These are phyloP conservation scores for Mycena leptocephala DNA, from an alignment of 768 basidiomycete species.

Conservation along the genomic window DNA sequence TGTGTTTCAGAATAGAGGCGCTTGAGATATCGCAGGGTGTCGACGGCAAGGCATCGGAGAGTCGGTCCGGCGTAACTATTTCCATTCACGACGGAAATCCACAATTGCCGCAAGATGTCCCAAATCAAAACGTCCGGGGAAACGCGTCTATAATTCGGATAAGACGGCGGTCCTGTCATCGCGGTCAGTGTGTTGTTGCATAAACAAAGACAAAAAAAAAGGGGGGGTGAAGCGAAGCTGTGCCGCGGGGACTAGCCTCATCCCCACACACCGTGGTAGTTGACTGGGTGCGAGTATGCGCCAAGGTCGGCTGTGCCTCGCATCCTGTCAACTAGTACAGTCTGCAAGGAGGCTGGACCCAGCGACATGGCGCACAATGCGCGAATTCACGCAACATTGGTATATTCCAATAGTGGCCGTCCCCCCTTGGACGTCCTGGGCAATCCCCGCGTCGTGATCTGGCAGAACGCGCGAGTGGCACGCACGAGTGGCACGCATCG, in stretches of 20 bases:
- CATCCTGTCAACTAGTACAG: constrained; percentile 1
- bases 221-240: neutral
- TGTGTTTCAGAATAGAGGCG: no score
- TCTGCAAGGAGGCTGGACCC: neutral
- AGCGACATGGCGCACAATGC: neutral
- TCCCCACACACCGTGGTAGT: constrained; percentile 1
- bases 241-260: constrained; percentile 2
- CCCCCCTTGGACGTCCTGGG: neutral
- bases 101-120: no score
- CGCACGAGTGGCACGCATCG: neutral
- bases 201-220: neutral
- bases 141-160: neutral
- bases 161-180: neutral
- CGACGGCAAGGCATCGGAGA: no score
- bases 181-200: neutral
- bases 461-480: neutral
- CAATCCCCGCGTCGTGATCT: neutral
- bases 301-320: constrained; percentile 1
- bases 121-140: neutral
- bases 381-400: constrained; percentile 3
- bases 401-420: neutral
- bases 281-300: constrained; percentile 5
- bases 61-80: no score
- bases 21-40: no score
- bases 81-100: no score